Percentiles rank a stretch among this genome's conserved stretches.
These are phyloP conservation scores for Corylus avellana DNA, from an alignment of 306 rosid species.

Conservation along the genomic window DNA sequence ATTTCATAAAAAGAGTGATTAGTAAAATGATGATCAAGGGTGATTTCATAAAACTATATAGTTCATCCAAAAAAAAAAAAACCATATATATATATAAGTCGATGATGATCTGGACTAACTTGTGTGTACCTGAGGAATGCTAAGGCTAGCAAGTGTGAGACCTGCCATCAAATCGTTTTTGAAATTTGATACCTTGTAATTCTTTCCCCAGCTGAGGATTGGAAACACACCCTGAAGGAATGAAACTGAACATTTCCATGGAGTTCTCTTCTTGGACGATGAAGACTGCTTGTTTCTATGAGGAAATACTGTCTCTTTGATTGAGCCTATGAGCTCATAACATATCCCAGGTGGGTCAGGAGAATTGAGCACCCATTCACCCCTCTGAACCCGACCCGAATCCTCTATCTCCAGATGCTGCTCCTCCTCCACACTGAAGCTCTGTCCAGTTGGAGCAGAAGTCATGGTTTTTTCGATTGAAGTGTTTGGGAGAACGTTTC, in stretches of 20 bases:
- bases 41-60: too few relatives aligned
- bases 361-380: constrained; percentile 57
- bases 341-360: constrained; percentile 64
- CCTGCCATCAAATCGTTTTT: constrained; percentile 78
- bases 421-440: constrained; percentile 33
- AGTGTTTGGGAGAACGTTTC: constrained; percentile 50
- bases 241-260: constrained; percentile 20
- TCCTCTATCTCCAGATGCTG: constrained; percentile 33
- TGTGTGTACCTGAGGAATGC: constrained; percentile 79
- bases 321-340: constrained; percentile 35
- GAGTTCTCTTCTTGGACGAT: constrained; percentile 28
- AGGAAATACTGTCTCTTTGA: constrained; percentile 44
- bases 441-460: constrained; percentile 24
- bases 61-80: neutral
- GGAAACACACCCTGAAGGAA: constrained; percentile 56
- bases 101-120: neutral
- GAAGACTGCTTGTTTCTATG: constrained; percentile 30
- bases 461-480: constrained; percentile 37
- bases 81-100: too few relatives aligned
- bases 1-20: neutral
- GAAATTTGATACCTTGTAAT: constrained; percentile 61
- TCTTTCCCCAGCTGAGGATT: constrained; percentile 62
- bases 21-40: too few relatives aligned
- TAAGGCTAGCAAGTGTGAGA: constrained; percentile 83
- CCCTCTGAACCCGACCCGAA: constrained; percentile 32